Base-by-base conservation (phyloP, 1,284 basidiomycete genomes). In the Leccinum brunneo-olivaceum region DNA sequence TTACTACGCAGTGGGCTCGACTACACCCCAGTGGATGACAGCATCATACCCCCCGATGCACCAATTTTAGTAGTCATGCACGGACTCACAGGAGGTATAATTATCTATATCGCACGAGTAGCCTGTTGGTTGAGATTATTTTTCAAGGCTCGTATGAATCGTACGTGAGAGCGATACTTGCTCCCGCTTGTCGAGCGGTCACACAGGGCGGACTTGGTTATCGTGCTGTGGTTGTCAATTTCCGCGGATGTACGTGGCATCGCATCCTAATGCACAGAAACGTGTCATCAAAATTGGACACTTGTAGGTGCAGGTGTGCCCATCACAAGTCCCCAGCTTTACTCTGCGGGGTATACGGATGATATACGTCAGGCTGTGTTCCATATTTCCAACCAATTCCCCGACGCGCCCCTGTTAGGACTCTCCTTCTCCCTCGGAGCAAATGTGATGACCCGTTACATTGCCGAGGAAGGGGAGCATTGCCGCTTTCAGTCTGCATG, bases 401-500 rank as follows among this genome's bases (percentile, higher is more conserved):
- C 96, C 2, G 66, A 75, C 18, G 90, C 93, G 0, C 86, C 84
- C 6, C 68, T 98, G 30, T 69, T 94, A 25, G 95, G 90, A 10
- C 68, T 96, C 21, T 92, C 92, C 6, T 98, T 97, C 69, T 96
- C 91, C 3, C 78, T 99, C 36, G 96, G 95, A 40, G 90, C 93
- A 29, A 90, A 91, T 57, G 84, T 98, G 33, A 68, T 98, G 50
- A 85, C 90, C n/a, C 79, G 90, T 50, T 97, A 96, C 64, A 69
- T 95, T 39, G 92, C 89, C 6, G 84, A 96, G 64, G 86, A 94
- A 59, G 87, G 87, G 8, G 73, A 76, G n/a, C 57, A 70, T 8
- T 86, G 83, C 48, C 79, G 90, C n/a, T 67, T 98, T 15, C 71
- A 70, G 36, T 79, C 84, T 0, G 92, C 78, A 20, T 82, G 86